Evolutionary conservation across 2,329 filamentous ascomycete species (phyloP).

Genomic region (Penicillium concentricum): DNA sequence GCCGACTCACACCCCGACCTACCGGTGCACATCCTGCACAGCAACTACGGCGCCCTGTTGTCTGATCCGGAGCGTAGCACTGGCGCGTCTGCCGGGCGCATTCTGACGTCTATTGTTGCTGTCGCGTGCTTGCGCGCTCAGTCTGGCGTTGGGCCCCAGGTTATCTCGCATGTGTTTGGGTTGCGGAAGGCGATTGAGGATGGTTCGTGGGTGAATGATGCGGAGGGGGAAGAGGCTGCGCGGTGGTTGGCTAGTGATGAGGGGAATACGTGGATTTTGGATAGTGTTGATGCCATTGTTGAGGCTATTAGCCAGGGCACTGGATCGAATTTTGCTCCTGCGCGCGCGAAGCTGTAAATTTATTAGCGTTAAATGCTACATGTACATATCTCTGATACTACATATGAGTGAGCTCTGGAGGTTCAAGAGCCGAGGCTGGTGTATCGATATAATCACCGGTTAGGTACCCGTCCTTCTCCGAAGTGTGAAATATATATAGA

Average conservation of each 20-base stretch:
- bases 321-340: conserved; percentile 59
- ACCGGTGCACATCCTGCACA: conserved; percentile 73
- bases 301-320: conserved; percentile 46
- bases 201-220: conserved; percentile 42
- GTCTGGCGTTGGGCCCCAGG: conserved; percentile 79
- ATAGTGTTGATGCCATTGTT: conserved; percentile 62
- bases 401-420: background rate
- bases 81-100: conserved; percentile 59
- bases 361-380: background rate
- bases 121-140: conserved; percentile 74
- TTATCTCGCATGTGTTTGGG: conserved; percentile 77
- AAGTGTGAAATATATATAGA: too few relatives aligned
- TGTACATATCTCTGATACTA: background rate
- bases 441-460: too few relatives aligned
- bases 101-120: conserved; percentile 71
- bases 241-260: conserved; percentile 65
- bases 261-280: conserved; percentile 63
- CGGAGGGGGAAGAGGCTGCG: conserved; percentile 52
- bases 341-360: conserved; percentile 32
- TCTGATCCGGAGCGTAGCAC: conserved; percentile 58
- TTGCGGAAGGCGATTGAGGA: conserved; percentile 73
- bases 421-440: background rate
- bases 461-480: too few relatives aligned
- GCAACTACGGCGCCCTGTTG: conserved; percentile 72
- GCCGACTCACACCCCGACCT: conserved; percentile 76